phyloP scores from a whole-genome alignment of 495 filamentous ascomycete genomes.

The Penicillium coffeae region DNA sequence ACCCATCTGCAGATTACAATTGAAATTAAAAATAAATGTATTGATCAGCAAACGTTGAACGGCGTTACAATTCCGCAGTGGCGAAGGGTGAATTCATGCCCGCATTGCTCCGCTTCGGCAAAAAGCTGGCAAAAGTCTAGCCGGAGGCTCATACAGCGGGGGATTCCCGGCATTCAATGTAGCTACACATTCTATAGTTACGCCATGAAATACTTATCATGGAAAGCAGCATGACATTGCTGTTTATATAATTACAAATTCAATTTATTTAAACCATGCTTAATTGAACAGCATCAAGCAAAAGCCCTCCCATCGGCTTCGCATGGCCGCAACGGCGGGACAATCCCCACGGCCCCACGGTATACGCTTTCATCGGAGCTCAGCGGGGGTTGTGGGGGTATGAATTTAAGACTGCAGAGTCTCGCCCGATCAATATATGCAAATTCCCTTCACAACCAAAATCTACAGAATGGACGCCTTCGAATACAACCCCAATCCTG shows the following conservation, averaged over 20 bases:
- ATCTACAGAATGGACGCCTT: conserved; percentile 49
- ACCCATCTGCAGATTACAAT: conserved; percentile 17
- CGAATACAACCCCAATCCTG: conserved; percentile 57
- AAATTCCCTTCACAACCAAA: background rate
- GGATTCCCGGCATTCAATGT: conserved; percentile 9
- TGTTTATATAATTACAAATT: too few species aligned
- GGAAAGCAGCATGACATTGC: too few species aligned
- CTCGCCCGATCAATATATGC: background rate
- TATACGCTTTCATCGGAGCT: conserved; percentile 13
- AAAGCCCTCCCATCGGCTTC: too few species aligned
- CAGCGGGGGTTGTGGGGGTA: conserved; percentile 22
- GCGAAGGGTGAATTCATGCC: conserved; percentile 6
- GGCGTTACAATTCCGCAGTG: background rate
- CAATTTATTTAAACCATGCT: too few species aligned
- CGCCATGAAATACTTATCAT: background rate
- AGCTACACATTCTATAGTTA: too few species aligned
- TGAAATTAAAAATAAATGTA: too few species aligned
- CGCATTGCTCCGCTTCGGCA: background rate
- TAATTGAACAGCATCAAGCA: too few species aligned
- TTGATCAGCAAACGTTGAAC: too few species aligned
- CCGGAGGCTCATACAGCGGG: conserved; percentile 8
- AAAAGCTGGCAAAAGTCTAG: conserved; percentile 7
- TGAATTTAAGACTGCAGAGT: conserved; percentile 24
- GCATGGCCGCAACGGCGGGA: too few species aligned
- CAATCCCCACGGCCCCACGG: conserved; percentile 31